A percentile compares a stretch with the other conserved stretches of the same genome.
These are phyloP conservation scores for Dillenia turbinata DNA, from an alignment of 164 flowering plant species.

Conservation along the genomic window DNA sequence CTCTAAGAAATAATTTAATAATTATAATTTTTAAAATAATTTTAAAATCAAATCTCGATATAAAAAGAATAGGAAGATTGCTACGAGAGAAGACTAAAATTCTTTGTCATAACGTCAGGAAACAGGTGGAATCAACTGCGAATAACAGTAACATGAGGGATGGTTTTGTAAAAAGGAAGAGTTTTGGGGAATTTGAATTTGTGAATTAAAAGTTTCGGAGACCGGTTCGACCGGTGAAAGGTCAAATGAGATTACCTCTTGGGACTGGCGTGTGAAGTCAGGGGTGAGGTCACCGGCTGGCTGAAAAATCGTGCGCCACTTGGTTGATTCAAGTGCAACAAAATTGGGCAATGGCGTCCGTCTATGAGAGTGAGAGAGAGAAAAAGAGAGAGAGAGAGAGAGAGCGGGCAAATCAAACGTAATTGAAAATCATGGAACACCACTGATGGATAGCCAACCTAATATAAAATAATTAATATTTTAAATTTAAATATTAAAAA, in stretches of 20 bases:
- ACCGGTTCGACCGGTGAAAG: conserved; percentile 16
- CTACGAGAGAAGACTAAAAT: too few relatives aligned
- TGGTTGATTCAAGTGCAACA: conserved; percentile 2
- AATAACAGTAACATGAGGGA: too few relatives aligned
- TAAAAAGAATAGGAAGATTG: too few relatives aligned
- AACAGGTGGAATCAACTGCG: too few relatives aligned
- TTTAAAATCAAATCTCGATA: too few relatives aligned
- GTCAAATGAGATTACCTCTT: neutral
- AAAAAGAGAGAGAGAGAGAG: neutral
- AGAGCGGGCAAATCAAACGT: conserved; percentile 9
- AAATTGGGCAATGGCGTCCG: conserved; percentile 10
- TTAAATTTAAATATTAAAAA: too few relatives aligned
- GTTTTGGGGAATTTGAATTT: neutral
- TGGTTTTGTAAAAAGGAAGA: too few relatives aligned
- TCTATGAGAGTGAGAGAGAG: neutral
- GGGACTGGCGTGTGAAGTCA: conserved; percentile 2
- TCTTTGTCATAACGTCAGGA: too few relatives aligned
- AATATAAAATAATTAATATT: too few relatives aligned
- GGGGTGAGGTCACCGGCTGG: conserved; percentile 6
- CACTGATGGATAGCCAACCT: too few relatives aligned
- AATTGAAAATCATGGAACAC: conserved; percentile 3
- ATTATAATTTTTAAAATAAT: too few relatives aligned
- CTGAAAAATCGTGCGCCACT: neutral
- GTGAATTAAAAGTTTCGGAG: neutral
- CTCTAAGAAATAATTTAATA: too few relatives aligned